Conservation (phyloP, 441 rosid genomes). For the Populus hybrid region DNA sequence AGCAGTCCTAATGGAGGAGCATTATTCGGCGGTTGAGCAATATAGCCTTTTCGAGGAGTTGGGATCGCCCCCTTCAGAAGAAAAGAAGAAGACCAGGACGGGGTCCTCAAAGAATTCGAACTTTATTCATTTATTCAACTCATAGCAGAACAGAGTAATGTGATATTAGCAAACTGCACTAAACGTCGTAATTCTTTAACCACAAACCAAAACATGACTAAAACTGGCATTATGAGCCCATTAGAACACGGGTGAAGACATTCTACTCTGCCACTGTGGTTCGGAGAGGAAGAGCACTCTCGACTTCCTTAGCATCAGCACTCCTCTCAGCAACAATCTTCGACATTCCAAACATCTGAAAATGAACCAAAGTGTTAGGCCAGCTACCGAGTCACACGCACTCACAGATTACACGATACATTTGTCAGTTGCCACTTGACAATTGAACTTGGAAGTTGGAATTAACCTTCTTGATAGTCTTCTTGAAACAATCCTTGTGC, state of each 20-base stretch:
- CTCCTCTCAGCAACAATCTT: constrained; percentile 23
- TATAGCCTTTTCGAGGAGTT: neutral
- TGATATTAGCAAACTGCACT: neutral
- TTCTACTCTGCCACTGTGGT: constrained; percentile 47
- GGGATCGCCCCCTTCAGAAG: neutral
- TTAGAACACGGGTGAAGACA: neutral
- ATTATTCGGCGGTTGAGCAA: too few species aligned
- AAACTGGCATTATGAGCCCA: neutral
- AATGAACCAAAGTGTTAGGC: neutral
- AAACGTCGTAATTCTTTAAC: neutral
- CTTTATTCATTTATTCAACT: too few species aligned
- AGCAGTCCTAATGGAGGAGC: too few species aligned
- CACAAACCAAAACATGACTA: neutral
- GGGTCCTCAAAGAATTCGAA: too few species aligned
- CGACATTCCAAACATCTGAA: constrained; percentile 35
- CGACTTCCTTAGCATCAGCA: constrained; percentile 51
- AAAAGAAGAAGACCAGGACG: too few species aligned
- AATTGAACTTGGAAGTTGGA: neutral
- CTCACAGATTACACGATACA: neutral
- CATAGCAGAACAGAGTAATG: neutral
- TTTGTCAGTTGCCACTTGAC: neutral
- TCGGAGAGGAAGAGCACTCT: constrained; percentile 57
- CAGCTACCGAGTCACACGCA: neutral
- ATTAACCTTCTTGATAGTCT: constrained; percentile 66
- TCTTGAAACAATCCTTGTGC: constrained; percentile 77